A percentile compares a stretch with the other conserved stretches of the same genome.
Evolutionary conservation across 2,329 filamentous ascomycete genomes (phyloP).

Genomic region (Epichloe uncinata): DNA sequence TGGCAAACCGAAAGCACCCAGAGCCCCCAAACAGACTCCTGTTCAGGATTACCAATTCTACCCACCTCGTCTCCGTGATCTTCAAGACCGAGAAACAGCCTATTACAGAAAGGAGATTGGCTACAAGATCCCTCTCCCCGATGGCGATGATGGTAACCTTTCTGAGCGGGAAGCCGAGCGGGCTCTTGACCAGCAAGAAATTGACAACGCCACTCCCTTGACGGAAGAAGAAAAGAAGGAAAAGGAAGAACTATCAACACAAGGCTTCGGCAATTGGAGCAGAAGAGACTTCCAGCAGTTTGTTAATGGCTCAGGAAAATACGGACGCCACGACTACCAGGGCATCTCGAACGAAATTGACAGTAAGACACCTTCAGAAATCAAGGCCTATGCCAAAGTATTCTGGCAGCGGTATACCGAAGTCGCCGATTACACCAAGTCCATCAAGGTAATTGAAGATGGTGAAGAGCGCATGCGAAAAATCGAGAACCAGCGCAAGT

Average conservation of each 20-base stretch:
- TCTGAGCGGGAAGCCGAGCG: conserved; percentile 80
- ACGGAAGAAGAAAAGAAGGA: conserved; percentile 82
- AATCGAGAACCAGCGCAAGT: conserved; percentile 82
- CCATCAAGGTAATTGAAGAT: conserved; percentile 78
- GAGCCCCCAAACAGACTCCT: conserved; percentile 80
- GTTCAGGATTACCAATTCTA: conserved; percentile 99
- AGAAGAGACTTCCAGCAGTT: conserved; percentile 97
- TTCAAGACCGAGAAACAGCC: conserved; percentile 93
- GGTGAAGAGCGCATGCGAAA: conserved; percentile 84
- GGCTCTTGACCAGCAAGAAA: conserved; percentile 77
- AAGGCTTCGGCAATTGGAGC: conserved; percentile 93
- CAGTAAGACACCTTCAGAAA: conserved; percentile 72
- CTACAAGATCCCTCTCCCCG: conserved; percentile 82
- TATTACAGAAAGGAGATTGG: conserved; percentile 93
- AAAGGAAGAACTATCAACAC: conserved; percentile 66
- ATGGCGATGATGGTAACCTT: conserved; percentile 77
- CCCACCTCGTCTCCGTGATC: conserved; percentile 64
- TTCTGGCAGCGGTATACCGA: conserved; percentile 96
- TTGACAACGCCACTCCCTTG: conserved; percentile 78
- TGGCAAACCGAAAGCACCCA: conserved; percentile 86
- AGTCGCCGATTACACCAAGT: conserved; percentile 78
- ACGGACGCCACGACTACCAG: conserved; percentile 74
- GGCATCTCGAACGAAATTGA: conserved; percentile 83
- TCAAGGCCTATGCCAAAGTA: conserved; percentile 82
- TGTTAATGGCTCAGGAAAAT: conserved; percentile 86